phyloP scores from a whole-genome alignment of 2,329 filamentous ascomycete species.

The Pyrenochaeta sp. region DNA sequence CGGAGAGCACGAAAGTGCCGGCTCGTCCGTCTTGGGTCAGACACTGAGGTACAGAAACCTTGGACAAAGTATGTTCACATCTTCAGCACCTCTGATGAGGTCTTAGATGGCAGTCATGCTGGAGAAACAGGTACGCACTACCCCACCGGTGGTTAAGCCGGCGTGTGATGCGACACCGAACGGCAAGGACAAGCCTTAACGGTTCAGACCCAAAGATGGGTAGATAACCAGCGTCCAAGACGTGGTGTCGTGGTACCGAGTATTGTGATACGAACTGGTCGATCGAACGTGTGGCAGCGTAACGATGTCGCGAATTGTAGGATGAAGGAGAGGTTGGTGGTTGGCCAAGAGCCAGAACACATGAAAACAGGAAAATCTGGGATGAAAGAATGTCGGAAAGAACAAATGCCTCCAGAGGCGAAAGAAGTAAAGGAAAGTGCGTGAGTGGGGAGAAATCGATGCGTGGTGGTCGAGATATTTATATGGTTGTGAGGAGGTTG shows the following conservation, averaged over 20 bases:
- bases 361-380: too few species aligned
- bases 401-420: constrained; percentile 10
- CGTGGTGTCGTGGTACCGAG: constrained; percentile 1
- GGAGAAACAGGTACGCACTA: constrained; percentile 5
- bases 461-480: background rate
- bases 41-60: constrained; percentile 2
- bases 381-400: background rate
- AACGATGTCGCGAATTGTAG: background rate
- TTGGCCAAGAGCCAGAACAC: too few species aligned
- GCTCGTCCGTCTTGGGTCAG: constrained; percentile 5
- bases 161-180: constrained; percentile 14
- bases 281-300: background rate
- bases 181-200: constrained; percentile 3
- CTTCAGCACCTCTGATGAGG: background rate
- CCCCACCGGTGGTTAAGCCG: constrained; percentile 15
- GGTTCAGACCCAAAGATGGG: background rate
- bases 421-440: background rate
- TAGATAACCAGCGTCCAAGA: constrained; percentile 6
- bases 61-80: constrained; percentile 5
- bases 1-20: background rate
- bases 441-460: background rate
- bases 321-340: background rate
- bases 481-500: constrained; percentile 1
- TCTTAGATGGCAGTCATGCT: constrained; percentile 9
- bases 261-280: background rate